phyloP scores from a whole-genome alignment of 371 early-diverging fungal species.

The Mucor plumbeus region DNA sequence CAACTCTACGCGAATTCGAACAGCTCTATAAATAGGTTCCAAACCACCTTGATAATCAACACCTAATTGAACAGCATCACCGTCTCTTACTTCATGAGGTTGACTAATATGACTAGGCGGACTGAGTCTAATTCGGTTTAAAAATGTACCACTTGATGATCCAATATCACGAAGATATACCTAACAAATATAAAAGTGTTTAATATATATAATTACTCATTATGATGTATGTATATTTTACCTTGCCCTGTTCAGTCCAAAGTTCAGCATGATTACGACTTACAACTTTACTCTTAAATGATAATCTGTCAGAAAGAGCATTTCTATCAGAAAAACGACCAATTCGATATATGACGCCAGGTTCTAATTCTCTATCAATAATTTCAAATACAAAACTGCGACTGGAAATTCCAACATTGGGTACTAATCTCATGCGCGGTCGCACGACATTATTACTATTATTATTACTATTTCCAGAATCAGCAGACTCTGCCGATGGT shows the following conservation, averaged over 20 bases:
- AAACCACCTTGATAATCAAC: constrained; percentile 92
- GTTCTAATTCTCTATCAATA: constrained; percentile 77
- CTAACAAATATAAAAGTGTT: constrained; percentile 33
- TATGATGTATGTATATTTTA: constrained; percentile 25
- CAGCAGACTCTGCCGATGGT: constrained; percentile 5
- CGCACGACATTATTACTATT: not conserved
- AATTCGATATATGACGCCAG: constrained; percentile 70
- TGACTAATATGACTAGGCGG: constrained; percentile 84
- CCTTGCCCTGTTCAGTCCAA: constrained; percentile 81
- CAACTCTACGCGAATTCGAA: constrained; percentile 75
- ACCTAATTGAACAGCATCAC: constrained; percentile 91
- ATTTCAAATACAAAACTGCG: constrained; percentile 84
- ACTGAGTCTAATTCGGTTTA: constrained; percentile 87
- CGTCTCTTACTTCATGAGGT: constrained; percentile 82
- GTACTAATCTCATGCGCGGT: constrained; percentile 76
- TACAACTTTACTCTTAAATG: constrained; percentile 95
- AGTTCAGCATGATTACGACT: constrained; percentile 93
- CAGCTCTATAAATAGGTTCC: constrained; percentile 68
- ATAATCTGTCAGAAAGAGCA: constrained; percentile 64
- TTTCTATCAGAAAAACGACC: constrained; percentile 84
- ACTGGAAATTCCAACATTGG: constrained; percentile 69
- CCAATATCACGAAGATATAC: constrained; percentile 89
- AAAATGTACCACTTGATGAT: constrained; percentile 93
- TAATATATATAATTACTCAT: no score
- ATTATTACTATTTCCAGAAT: constrained; percentile 7